Percentiles rank a stretch among this genome's conserved stretches.
These are phyloP conservation scores for Colletotrichum salicis DNA, from an alignment of 2,329 filamentous ascomycete species.

Conservation along the genomic window DNA sequence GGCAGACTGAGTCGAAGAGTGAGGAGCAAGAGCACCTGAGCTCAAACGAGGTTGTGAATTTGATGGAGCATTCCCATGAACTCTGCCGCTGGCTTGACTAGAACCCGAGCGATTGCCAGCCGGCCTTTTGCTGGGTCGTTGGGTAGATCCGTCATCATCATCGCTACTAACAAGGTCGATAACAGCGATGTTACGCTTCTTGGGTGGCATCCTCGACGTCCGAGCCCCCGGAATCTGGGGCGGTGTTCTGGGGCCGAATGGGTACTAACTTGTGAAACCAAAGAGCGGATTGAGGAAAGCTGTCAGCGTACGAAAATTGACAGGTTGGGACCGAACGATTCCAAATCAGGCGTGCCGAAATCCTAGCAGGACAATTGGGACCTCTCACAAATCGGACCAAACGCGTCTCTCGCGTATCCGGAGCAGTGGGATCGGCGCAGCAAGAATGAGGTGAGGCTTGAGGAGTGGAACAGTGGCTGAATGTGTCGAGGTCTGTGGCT, in stretches of 20 bases:
- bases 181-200: slow-evolving; percentile 50
- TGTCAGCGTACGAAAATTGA: slow-evolving; percentile 2
- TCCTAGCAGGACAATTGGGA: not conserved
- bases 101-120: slow-evolving; percentile 2
- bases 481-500: not conserved
- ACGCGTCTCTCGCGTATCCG: slow-evolving; percentile 21
- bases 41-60: slow-evolving; percentile 3
- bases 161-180: slow-evolving; percentile 56
- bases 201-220: slow-evolving; percentile 22
- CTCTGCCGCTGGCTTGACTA: slow-evolving; percentile 34
- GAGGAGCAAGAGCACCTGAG: slow-evolving; percentile 2
- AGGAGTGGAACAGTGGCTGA: not conserved
- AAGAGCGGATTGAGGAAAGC: slow-evolving; percentile 12
- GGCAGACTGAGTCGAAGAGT: slow-evolving; percentile 34
- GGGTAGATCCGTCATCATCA: slow-evolving; percentile 17
- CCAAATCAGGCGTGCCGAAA: slow-evolving; percentile 2
- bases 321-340: slow-evolving; percentile 25
- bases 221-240: not conserved
- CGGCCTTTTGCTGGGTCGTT: slow-evolving; percentile 20
- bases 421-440: slow-evolving; percentile 2
- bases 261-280: slow-evolving; percentile 2
- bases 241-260: not conserved
- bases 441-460: slow-evolving; percentile 13
- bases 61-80: slow-evolving; percentile 25
- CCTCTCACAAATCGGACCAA: slow-evolving; percentile 6